Percentiles rank a stretch among this genome's conserved stretches.
Evolutionary conservation across 208 protist species (phyloP).

Genomic region (Balamuthia mandrillaris): DNA sequence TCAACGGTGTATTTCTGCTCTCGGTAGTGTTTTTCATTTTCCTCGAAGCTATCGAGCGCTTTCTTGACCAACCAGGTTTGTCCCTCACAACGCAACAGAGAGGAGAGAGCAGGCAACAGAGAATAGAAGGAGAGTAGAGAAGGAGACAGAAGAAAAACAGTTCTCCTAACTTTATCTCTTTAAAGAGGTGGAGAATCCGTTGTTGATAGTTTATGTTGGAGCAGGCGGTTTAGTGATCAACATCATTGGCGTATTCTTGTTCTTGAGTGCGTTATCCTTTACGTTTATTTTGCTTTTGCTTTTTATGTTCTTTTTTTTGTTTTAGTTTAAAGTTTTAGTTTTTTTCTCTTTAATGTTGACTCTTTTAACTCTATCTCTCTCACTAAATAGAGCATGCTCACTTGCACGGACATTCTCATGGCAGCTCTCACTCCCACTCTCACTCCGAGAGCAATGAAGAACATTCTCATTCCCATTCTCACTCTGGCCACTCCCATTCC

Average conservation of each 20-base stretch:
- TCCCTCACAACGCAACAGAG: no score
- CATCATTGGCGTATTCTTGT: neutral
- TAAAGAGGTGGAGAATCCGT: neutral
- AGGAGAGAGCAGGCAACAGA: no score
- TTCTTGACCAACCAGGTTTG: constrained; percentile 37
- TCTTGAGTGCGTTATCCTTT: neutral
- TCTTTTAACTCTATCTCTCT: no score
- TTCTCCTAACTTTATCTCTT: neutral
- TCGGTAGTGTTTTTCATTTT: constrained; percentile 66
- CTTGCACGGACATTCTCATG: neutral
- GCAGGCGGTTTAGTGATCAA: neutral
- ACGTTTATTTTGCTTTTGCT: no score
- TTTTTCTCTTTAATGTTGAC: no score
- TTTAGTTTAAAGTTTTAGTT: no score
- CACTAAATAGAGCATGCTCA: no score
- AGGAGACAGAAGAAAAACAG: no score
- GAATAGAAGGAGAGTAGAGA: no score
- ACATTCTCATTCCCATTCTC: neutral
- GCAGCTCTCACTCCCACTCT: no score
- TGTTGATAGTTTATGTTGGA: neutral
- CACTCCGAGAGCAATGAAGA: no score
- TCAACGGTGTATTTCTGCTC: constrained; percentile 70
- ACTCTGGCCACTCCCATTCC: neutral
- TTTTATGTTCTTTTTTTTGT: no score
- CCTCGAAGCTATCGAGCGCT: constrained; percentile 61